Conservation (phyloP, 306 rosid genomes). For the Crataegus laevigata region DNA sequence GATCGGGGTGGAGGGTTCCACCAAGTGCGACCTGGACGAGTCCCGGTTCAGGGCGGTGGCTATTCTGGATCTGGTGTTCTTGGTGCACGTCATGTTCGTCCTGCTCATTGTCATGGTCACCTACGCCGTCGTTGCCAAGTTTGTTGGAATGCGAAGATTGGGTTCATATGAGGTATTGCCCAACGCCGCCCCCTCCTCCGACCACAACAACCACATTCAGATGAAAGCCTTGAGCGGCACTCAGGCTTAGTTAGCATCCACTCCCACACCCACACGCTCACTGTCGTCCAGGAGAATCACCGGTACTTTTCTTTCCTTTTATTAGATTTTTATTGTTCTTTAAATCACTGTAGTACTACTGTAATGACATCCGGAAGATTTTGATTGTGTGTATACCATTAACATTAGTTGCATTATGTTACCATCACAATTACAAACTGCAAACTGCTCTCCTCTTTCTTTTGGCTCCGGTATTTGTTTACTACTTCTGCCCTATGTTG, state of each 20-base stretch:
- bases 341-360: background rate
- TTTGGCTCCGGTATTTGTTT: background rate
- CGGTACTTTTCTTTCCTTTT: background rate
- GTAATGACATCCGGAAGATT: background rate
- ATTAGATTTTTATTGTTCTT: background rate
- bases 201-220: conserved; percentile 61
- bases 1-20: conserved; percentile 73
- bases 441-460: background rate
- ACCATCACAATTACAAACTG: background rate
- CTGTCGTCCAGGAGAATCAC: background rate
- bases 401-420: background rate
- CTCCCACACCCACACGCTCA: background rate
- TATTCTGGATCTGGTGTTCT: conserved; percentile 62
- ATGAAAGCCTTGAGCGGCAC: conserved; percentile 87
- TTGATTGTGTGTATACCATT: background rate
- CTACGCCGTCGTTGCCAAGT: conserved; percentile 41
- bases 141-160: conserved; percentile 37
- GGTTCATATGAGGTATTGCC: conserved; percentile 83
- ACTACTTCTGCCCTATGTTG: background rate
- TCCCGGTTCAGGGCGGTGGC: conserved; percentile 75
- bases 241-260: conserved; percentile 50
- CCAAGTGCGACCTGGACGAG: conserved; percentile 78
- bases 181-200: conserved; percentile 16
- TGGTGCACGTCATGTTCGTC: conserved; percentile 55
- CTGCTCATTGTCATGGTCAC: conserved; percentile 41